These are phyloP conservation scores for Colletotrichum noveboracense DNA, from an alignment of 2,329 filamentous ascomycete genomes.

Conservation along the genomic window DNA sequence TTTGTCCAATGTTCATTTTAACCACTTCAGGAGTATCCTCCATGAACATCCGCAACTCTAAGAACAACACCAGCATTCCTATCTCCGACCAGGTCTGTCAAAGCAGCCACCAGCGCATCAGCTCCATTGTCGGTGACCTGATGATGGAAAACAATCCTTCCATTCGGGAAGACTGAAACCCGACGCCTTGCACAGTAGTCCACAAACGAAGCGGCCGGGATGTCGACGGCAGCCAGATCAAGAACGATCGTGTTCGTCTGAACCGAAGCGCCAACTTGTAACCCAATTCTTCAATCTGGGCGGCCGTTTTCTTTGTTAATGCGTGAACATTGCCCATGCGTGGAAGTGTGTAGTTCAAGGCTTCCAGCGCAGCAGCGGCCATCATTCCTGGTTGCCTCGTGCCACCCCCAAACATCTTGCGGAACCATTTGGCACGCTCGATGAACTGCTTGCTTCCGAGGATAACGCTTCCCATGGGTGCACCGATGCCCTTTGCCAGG, in stretches of 20 bases:
- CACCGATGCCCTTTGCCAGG: neutral
- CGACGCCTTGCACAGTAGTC: fast-evolving
- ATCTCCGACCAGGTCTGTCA: too few species aligned
- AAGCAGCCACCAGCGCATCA: too few species aligned
- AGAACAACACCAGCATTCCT: too few species aligned
- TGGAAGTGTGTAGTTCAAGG: fast-evolving
- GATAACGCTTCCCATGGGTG: neutral
- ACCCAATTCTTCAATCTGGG: neutral
- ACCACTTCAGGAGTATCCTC: too few species aligned
- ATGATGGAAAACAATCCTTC: neutral
- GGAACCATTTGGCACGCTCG: neutral
- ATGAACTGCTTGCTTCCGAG: neutral
- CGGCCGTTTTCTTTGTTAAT: fast-evolving
- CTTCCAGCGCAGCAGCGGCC: fast-evolving
- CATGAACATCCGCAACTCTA: too few species aligned
- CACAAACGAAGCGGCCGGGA: neutral
- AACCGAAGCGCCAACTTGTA: fast-evolving
- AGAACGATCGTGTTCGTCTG: neutral
- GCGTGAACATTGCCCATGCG: neutral
- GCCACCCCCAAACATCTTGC: neutral
- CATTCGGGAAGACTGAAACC: neutral
- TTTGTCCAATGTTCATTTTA: too few species aligned
- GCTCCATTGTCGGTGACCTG: neutral
- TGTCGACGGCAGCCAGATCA: neutral
- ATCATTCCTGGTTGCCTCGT: neutral